A percentile compares a stretch with the other conserved stretches of the same genome.
These are phyloP conservation scores for Botryotinia convoluta DNA, from an alignment of 2,329 filamentous ascomycete genomes.

Conservation along the genomic window DNA sequence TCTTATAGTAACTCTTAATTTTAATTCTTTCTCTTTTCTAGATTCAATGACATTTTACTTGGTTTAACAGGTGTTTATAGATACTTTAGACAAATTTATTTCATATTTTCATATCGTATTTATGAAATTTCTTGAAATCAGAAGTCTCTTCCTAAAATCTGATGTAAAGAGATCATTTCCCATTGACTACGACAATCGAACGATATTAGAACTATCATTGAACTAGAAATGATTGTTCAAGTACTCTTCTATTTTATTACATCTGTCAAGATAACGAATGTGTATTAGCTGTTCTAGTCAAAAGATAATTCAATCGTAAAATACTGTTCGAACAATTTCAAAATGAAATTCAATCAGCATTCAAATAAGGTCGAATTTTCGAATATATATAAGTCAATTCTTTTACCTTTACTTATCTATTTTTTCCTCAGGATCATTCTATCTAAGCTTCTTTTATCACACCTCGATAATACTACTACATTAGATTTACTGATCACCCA, in stretches of 20 bases:
- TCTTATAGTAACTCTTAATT: too few species aligned
- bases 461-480: not conserved
- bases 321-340: not conserved
- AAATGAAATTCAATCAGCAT: not conserved
- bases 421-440: not conserved
- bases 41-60: too few species aligned
- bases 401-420: not conserved
- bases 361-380: not conserved
- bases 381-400: not conserved
- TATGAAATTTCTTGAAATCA: too few species aligned
- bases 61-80: too few species aligned
- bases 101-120: too few species aligned
- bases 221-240: too few species aligned
- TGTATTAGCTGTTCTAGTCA: not conserved
- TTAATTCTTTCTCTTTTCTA: too few species aligned
- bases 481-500: not conserved
- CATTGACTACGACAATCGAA: too few species aligned
- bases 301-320: not conserved
- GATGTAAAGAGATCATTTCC: too few species aligned
- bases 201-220: too few species aligned
- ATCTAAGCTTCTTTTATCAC: not conserved
- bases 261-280: not conserved
- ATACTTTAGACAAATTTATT: too few species aligned
- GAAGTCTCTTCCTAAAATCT: too few species aligned
- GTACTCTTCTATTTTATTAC: not conserved